A percentile compares a stretch with the other conserved stretches of the same genome.
Evolutionary conservation across 2,329 filamentous ascomycete genomes (phyloP).

Genomic region (Bipolaris sorokiniana): DNA sequence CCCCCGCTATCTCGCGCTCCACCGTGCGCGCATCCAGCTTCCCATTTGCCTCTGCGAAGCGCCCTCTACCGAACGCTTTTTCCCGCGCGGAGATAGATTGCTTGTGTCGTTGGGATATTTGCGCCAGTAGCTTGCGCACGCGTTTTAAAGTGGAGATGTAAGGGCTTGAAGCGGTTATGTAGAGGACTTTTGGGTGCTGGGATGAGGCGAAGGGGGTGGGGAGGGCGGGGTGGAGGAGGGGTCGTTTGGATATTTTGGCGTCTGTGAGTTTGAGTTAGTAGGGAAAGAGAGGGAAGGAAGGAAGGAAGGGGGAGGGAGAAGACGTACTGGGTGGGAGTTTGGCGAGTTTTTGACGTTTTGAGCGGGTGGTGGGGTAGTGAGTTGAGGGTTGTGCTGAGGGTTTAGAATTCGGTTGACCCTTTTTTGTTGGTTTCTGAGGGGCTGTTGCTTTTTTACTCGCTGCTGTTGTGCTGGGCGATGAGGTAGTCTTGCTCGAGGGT

Average conservation of each 20-base stretch:
- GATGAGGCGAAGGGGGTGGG: constrained; percentile 60
- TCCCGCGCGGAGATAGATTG: constrained; percentile 36
- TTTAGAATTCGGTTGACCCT: constrained; percentile 3
- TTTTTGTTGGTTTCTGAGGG: neutral
- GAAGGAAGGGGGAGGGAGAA: neutral
- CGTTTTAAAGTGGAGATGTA: constrained; percentile 73
- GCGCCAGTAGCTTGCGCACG: constrained; percentile 66
- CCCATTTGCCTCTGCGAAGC: constrained; percentile 27
- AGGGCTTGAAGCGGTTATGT: constrained; percentile 68
- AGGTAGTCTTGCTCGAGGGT: constrained; percentile 17
- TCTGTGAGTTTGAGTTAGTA: neutral
- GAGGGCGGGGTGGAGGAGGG: constrained; percentile 63
- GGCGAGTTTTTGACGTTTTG: constrained; percentile 21
- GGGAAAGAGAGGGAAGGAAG: neutral
- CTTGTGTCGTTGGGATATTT: constrained; percentile 59
- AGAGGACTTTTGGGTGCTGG: constrained; percentile 63
- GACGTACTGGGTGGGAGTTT: constrained; percentile 34
- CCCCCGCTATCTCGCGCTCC: constrained; percentile 37
- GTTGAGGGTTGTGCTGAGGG: constrained; percentile 1
- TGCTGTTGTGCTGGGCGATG: neutral
- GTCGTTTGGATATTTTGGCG: constrained; percentile 54
- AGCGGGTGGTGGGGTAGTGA: neutral
- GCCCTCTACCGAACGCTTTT: neutral
- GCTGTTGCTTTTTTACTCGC: neutral
- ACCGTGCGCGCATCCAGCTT: constrained; percentile 39